A percentile compares a stretch with the other conserved stretches of the same genome.
phyloP scores from a whole-genome alignment of 768 basidiomycete species.

The Hebeloma cylindrosporum region DNA sequence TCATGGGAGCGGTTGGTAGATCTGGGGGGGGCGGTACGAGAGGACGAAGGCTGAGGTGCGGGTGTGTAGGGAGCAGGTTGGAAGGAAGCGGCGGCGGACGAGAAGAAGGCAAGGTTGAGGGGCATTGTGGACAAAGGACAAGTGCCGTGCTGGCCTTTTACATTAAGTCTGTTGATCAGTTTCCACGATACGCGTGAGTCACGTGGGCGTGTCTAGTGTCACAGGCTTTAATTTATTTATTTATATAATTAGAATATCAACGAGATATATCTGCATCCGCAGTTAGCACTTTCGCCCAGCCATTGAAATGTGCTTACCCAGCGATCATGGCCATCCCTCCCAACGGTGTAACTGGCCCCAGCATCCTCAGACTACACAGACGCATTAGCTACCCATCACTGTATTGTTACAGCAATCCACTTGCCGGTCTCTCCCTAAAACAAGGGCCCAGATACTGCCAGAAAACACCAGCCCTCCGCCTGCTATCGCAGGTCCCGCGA shows the following conservation, averaged over 20 bases:
- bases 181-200: conserved; percentile 39
- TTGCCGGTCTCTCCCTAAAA: conserved; percentile 48
- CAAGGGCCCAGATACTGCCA: conserved; percentile 56
- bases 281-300: not conserved
- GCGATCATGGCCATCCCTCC: conserved; percentile 66
- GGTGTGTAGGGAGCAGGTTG: conserved; percentile 65
- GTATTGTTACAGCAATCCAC: conserved; percentile 30
- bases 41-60: conserved; percentile 25
- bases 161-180: conserved; percentile 32
- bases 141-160: conserved; percentile 11
- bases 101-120: conserved; percentile 60
- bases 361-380: conserved; percentile 37
- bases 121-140: conserved; percentile 26
- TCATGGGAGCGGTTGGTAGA: conserved; percentile 38
- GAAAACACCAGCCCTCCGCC: conserved; percentile 61
- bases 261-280: conserved; percentile 47
- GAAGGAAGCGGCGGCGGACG: conserved; percentile 62
- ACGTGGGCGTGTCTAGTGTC: conserved; percentile 31
- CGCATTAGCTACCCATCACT: conserved; percentile 3
- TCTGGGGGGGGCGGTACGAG: conserved; percentile 22
- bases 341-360: conserved; percentile 69
- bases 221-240: not conserved
- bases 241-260: conserved; percentile 41
- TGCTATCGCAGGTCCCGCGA: conserved; percentile 68
- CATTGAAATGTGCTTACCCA: conserved; percentile 45